Percentiles rank a stretch among this genome's conserved stretches.
phyloP scores from a whole-genome alignment of 768 basidiomycete genomes.

The Termitomyces sp. region DNA sequence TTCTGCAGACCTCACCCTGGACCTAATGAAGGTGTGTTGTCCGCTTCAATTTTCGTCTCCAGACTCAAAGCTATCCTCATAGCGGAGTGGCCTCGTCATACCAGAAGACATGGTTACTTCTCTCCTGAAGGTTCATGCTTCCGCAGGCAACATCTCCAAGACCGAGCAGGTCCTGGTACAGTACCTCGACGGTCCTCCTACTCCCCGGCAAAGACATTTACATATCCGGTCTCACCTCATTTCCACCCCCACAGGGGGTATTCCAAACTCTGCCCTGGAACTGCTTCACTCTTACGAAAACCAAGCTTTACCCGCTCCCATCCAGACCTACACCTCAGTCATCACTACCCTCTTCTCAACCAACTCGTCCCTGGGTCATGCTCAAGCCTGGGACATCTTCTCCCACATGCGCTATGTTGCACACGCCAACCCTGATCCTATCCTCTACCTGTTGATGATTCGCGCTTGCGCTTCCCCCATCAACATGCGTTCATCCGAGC shows the following conservation, averaged over 20 bases:
- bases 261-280: conserved; percentile 59
- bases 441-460: conserved; percentile 84
- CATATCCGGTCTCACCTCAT: conserved; percentile 66
- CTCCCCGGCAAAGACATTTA: conserved; percentile 57
- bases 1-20: conserved; percentile 44
- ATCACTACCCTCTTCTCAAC: conserved; percentile 54
- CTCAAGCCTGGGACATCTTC: conserved; percentile 92
- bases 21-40: conserved; percentile 46
- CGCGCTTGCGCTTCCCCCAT: conserved; percentile 66
- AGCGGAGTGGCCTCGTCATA: conserved; percentile 37
- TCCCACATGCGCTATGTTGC: conserved; percentile 96
- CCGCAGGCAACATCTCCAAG: conserved; percentile 34
- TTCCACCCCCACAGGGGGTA: conserved; percentile 34
- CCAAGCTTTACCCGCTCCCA: conserved; percentile 55
- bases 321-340: conserved; percentile 66
- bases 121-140: conserved; percentile 45
- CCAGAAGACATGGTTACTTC: conserved; percentile 39
- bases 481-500: conserved; percentile 51
- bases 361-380: conserved; percentile 46
- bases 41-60: neutral
- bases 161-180: conserved; percentile 40
- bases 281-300: conserved; percentile 72
- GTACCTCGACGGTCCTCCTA: conserved; percentile 36
- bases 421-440: conserved; percentile 69
- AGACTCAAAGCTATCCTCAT: conserved; percentile 1